A percentile compares a stretch with the other conserved stretches of the same genome.
Evolutionary conservation across 2,329 filamentous ascomycete genomes (phyloP).

Genomic region (Xylariaceae sp.): DNA sequence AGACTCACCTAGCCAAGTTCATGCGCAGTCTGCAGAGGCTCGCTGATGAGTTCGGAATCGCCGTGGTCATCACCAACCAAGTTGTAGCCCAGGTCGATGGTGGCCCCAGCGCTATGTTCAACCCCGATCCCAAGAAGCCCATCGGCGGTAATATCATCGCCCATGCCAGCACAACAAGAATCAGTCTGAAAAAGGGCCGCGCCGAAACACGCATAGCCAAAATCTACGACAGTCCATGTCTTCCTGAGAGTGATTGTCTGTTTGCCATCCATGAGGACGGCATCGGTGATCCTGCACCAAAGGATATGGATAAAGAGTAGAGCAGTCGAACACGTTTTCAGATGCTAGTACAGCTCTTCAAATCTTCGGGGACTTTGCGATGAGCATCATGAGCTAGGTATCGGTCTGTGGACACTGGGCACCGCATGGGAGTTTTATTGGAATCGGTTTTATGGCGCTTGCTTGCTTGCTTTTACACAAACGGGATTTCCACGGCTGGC

Average conservation of each 20-base stretch:
- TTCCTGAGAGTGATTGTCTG: constrained; percentile 92
- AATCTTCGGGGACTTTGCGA: neutral
- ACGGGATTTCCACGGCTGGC: constrained; percentile 17
- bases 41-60: constrained; percentile 84
- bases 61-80: constrained; percentile 97
- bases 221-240: constrained; percentile 96
- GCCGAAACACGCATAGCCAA: constrained; percentile 96
- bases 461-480: constrained; percentile 4
- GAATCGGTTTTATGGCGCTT: constrained; percentile 6
- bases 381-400: neutral
- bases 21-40: constrained; percentile 78
- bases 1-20: constrained; percentile 84
- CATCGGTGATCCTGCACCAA: constrained; percentile 91
- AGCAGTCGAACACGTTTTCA: neutral
- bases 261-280: constrained; percentile 98
- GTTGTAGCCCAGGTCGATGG: constrained; percentile 98
- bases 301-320: constrained; percentile 77
- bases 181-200: constrained; percentile 92
- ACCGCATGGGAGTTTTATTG: constrained; percentile 5
- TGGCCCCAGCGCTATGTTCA: constrained; percentile 96
- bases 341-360: neutral
- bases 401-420: neutral
- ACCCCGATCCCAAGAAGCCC: constrained; percentile 97
- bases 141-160: constrained; percentile 99
- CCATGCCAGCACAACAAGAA: constrained; percentile 88